These are phyloP conservation scores for Fraxinus americana DNA, from an alignment of 257 asterid species.

Conservation along the genomic window DNA sequence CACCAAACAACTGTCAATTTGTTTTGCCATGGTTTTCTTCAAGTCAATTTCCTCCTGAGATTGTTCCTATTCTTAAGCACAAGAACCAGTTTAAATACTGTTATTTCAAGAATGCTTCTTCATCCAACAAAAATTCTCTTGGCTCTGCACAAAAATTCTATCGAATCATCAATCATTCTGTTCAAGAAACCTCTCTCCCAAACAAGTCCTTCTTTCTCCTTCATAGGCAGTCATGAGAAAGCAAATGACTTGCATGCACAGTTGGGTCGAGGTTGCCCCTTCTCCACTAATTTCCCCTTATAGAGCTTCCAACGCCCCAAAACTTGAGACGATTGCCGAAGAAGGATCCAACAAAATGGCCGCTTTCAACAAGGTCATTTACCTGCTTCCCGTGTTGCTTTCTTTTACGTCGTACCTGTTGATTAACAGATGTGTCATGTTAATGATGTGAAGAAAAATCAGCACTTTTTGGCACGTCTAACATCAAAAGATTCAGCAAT, in stretches of 20 bases:
- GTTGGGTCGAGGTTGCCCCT: conserved; percentile 42
- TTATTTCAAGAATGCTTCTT: too few species aligned
- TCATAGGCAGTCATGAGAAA: conserved; percentile 24
- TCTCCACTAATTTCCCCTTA: conserved; percentile 26
- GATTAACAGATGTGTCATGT: conserved; percentile 8
- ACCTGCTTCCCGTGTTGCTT: conserved; percentile 28
- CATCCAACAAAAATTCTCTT: not conserved
- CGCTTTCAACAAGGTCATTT: conserved; percentile 4
- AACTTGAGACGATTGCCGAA: conserved; percentile 38
- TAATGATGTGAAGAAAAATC: too few species aligned
- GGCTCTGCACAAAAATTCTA: not conserved
- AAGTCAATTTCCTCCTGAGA: not conserved
- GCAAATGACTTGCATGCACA: conserved; percentile 16
- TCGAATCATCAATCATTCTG: not conserved
- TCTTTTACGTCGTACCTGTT: conserved; percentile 29
- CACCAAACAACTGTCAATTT: not conserved
- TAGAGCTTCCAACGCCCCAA: conserved; percentile 36
- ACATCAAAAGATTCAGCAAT: too few species aligned
- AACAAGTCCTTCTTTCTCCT: not conserved
- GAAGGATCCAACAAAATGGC: conserved; percentile 29
- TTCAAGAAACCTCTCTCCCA: conserved; percentile 7
- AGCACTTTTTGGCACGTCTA: not conserved
- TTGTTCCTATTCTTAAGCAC: not conserved
- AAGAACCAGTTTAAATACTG: not conserved
- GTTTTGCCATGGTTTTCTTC: not conserved